phyloP scores from a whole-genome alignment of 2,329 filamentous ascomycete genomes.

The Xylogone sp. region DNA sequence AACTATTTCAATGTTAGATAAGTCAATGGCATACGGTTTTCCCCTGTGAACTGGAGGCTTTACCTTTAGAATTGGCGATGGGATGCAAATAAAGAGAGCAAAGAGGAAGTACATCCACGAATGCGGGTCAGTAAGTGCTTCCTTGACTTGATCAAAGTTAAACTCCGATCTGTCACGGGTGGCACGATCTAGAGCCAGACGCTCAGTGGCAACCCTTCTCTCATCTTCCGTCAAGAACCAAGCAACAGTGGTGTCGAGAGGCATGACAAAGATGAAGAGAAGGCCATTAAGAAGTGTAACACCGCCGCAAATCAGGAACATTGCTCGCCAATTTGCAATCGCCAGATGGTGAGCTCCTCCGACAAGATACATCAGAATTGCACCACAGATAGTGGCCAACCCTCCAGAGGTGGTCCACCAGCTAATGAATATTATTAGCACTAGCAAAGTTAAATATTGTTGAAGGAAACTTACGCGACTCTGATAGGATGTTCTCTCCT shows the following conservation, averaged over 20 bases:
- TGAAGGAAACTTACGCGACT: constrained; percentile 12
- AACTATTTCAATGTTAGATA: constrained; percentile 29
- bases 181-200: constrained; percentile 31
- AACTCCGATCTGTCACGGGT: not conserved
- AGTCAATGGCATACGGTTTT: no score
- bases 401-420: constrained; percentile 35
- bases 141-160: constrained; percentile 43
- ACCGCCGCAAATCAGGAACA: constrained; percentile 42
- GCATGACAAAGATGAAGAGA: constrained; percentile 36
- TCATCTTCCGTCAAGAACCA: not conserved
- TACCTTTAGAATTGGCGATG: not conserved
- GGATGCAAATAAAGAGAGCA: constrained; percentile 35
- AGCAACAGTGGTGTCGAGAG: constrained; percentile 37
- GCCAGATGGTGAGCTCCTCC: constrained; percentile 30
- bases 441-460: not conserved
- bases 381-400: constrained; percentile 28
- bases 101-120: constrained; percentile 42
- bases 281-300: constrained; percentile 39
- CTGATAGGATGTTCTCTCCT: constrained; percentile 27
- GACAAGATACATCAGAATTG: constrained; percentile 7
- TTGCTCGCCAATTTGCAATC: constrained; percentile 31
- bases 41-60: not conserved
- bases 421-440: constrained; percentile 32
- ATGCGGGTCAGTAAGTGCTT: constrained; percentile 41
- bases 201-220: constrained; percentile 18